Evolutionary conservation across 768 basidiomycete genomes (phyloP).

Genomic region (Boletus reticulatus): DNA sequence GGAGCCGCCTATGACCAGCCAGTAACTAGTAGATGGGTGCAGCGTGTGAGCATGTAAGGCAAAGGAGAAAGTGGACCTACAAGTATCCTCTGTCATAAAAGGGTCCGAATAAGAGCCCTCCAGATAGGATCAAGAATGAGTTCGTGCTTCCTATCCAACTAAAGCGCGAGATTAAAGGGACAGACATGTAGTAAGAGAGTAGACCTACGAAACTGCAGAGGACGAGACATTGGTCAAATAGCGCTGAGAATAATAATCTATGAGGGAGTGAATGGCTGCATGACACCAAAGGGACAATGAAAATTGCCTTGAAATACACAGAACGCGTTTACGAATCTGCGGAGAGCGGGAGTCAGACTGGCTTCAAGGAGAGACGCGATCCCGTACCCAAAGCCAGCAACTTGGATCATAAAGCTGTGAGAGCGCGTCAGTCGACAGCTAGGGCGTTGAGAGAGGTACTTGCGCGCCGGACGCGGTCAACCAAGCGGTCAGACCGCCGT

Average conservation of each 20-base stretch:
- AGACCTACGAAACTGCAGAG: slow-evolving; percentile 36
- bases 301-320: slow-evolving; percentile 40
- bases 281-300: neutral
- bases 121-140: slow-evolving; percentile 41
- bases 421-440: neutral
- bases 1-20: slow-evolving; percentile 44
- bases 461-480: slow-evolving; percentile 23
- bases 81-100: slow-evolving; percentile 53
- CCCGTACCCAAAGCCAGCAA: slow-evolving; percentile 37
- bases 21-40: slow-evolving; percentile 29
- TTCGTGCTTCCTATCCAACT: slow-evolving; percentile 52
- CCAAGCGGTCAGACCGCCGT: slow-evolving; percentile 29
- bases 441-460: neutral
- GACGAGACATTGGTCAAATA: slow-evolving; percentile 36
- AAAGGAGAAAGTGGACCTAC: slow-evolving; percentile 22
- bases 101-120: slow-evolving; percentile 47
- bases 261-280: neutral
- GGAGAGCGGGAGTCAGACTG: neutral
- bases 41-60: neutral
- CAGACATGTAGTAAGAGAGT: neutral
- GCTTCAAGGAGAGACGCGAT: neutral
- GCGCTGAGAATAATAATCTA: slow-evolving; percentile 39
- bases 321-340: slow-evolving; percentile 35
- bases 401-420: slow-evolving; percentile 34
- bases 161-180: neutral